A percentile compares a stretch with the other conserved stretches of the same genome.
Evolutionary conservation across 1,284 basidiomycete species (phyloP).

Genomic region (Moesziomyces antarcticus): DNA sequence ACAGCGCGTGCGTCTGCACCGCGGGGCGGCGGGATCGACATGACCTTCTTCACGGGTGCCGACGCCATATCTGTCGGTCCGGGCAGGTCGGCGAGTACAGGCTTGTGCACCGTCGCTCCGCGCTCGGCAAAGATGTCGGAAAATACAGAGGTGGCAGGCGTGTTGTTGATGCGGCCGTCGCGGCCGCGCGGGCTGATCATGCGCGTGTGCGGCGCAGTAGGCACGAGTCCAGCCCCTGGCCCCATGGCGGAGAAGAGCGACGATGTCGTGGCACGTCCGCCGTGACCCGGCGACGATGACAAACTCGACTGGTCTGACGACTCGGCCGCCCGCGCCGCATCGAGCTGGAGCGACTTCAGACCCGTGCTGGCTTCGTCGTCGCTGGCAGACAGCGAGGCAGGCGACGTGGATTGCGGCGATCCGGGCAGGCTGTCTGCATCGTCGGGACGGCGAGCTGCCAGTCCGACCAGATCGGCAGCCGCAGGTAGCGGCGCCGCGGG

Average conservation of each 20-base stretch:
- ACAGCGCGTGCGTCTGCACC: slow-evolving; percentile 1
- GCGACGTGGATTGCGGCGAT: slow-evolving; percentile 9
- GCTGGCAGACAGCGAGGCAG: neutral
- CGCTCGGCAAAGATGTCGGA: slow-evolving; percentile 37
- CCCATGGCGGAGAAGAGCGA: slow-evolving; percentile 19
- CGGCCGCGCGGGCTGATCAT: slow-evolving; percentile 21
- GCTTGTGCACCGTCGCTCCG: slow-evolving; percentile 7
- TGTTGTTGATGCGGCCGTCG: slow-evolving; percentile 41
- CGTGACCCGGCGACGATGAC: slow-evolving; percentile 9
- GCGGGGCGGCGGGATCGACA: slow-evolving; percentile 44
- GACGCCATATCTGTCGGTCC: slow-evolving; percentile 49
- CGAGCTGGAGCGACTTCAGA: slow-evolving; percentile 23
- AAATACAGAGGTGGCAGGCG: slow-evolving; percentile 47
- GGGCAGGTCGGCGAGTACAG: slow-evolving; percentile 31
- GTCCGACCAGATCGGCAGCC: slow-evolving; percentile 3
- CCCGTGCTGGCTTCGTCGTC: neutral
- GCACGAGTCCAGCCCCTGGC: neutral
- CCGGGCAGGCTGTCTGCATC: slow-evolving; percentile 3
- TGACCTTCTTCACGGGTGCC: slow-evolving; percentile 49
- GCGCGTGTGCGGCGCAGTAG: slow-evolving; percentile 17
- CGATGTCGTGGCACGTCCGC: neutral
- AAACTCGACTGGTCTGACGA: slow-evolving; percentile 6
- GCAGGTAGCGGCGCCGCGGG: slow-evolving; percentile 34
- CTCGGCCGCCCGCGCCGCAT: neutral
- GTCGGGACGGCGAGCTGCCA: slow-evolving; percentile 1